A percentile compares a stretch with the other conserved stretches of the same genome.
These are phyloP conservation scores for Fragaria nilgerrensis DNA, from an alignment of 306 rosid species.

Conservation along the genomic window DNA sequence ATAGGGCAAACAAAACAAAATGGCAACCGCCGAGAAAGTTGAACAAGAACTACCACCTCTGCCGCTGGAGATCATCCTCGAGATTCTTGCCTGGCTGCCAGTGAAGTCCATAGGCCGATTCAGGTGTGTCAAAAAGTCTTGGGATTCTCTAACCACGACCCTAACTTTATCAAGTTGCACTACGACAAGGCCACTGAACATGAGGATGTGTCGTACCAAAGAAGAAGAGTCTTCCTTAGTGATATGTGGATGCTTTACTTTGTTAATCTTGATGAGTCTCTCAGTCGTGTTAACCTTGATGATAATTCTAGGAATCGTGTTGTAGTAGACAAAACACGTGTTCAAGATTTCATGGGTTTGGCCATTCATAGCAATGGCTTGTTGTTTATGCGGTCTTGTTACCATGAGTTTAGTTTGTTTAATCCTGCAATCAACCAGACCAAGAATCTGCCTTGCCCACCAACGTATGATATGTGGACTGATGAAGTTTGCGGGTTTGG, in stretches of 20 bases:
- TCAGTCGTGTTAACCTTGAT: background rate
- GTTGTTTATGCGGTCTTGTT: background rate
- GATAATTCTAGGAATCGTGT: background rate
- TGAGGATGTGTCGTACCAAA: background rate
- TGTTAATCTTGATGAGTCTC: background rate
- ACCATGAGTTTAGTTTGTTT: background rate
- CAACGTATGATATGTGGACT: background rate
- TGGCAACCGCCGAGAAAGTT: background rate
- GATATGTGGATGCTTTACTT: background rate
- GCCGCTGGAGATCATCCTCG: background rate
- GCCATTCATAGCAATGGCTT: background rate
- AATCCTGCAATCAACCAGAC: background rate
- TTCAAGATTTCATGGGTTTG: no score
- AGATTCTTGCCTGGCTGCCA: background rate
- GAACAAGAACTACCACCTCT: background rate
- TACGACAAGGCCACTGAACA: background rate
- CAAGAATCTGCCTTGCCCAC: background rate
- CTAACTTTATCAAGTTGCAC: background rate
- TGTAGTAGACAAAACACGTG: background rate
- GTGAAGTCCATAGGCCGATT: background rate
- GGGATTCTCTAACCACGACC: background rate
- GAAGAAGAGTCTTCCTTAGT: background rate
- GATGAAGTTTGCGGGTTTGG: background rate
- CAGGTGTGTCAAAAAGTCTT: background rate
- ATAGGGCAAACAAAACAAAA: background rate